Evolutionary conservation across 1,139 yeast species (phyloP), one percentile per base, ranked within the genome.

Genomic region (Geotrichum citri-aurantii): DNA sequence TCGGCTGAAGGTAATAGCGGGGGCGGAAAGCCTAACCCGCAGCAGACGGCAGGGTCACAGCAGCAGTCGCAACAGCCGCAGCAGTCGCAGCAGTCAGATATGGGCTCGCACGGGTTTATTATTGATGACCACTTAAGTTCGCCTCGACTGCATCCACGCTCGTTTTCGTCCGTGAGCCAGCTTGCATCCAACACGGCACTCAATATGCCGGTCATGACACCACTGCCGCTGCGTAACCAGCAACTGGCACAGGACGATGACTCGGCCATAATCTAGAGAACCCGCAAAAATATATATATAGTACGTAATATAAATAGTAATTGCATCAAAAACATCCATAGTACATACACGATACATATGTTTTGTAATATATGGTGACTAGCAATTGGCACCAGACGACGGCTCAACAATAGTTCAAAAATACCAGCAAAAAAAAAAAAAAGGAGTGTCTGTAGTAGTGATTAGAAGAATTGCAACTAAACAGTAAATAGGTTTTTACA

Each of bases 101-200:
- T 31, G 7, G 19, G 19, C 3, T 17, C 8, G 23, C 40, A 50
- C 29, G 31, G 26, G 8, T 37, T 23, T 23, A 17, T 40, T 11
- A 23, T 48, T n/a, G 49, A 44, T 10, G 46, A 19, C 17, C 31
- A 17, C 3, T 48, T 12, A 1, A 50, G 49, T 10, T 56, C 59
- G 14, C 62, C 58, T 7, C 54, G 58, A 24, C 49, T 59, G 3
- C 62, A 59, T 27, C 62, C 62, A 11, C 50, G 62, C 5, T 54
- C 62, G 3, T 59, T 52, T 52, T 57, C 60, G 17, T 54, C 59
- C 0, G 59, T 54, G 5, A 57, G 60, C 50, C 62, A 59, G 42
- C 49, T 59, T 3, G 62, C 62, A 21, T 59, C 62, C 1, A 59
- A 59, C 44, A 59, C 62, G n/a, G 62, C 58, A 8, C 48, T 46